Conservation (phyloP, 805 yeast species). For the Saccharomycopsis oosterbeekiorum region DNA sequence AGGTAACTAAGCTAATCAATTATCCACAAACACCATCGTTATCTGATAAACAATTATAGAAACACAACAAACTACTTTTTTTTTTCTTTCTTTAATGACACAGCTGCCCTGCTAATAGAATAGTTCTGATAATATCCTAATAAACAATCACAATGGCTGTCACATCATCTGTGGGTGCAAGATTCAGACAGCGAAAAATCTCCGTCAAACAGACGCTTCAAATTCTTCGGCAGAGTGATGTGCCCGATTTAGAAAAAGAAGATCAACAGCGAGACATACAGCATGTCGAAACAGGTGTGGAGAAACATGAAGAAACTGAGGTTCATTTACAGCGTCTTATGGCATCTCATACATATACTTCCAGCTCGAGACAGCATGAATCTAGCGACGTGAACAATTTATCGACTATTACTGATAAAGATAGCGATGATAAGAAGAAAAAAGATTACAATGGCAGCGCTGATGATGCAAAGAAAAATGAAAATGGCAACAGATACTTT, state of each 20-base stretch:
- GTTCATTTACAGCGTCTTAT: constrained; percentile 90
- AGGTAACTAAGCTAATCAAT: too few relatives aligned
- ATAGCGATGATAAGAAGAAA: neutral
- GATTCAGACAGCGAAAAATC: constrained; percentile 91
- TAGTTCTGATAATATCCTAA: neutral
- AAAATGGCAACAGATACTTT: constrained; percentile 33
- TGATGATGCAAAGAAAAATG: constrained; percentile 2
- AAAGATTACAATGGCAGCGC: neutral
- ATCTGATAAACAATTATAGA: neutral
- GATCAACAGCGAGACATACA: constrained; percentile 75
- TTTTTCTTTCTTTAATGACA: neutral
- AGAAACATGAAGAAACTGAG: constrained; percentile 94
- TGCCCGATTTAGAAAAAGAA: constrained; percentile 70
- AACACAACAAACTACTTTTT: neutral
- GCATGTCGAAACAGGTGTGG: constrained; percentile 94
- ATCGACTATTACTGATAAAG: neutral
- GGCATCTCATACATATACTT: constrained; percentile 61
- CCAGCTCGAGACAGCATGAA: neutral
- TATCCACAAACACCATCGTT: too few relatives aligned
- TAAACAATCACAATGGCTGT: constrained; percentile 13
- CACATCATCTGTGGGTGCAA: constrained; percentile 29
- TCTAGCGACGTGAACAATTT: neutral
- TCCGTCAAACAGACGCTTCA: constrained; percentile 82
- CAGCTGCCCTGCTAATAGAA: neutral
- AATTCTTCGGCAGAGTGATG: constrained; percentile 65